Evolutionary conservation across 2,329 filamentous ascomycete genomes (phyloP).

Genomic region (Colletotrichum camelliae): DNA sequence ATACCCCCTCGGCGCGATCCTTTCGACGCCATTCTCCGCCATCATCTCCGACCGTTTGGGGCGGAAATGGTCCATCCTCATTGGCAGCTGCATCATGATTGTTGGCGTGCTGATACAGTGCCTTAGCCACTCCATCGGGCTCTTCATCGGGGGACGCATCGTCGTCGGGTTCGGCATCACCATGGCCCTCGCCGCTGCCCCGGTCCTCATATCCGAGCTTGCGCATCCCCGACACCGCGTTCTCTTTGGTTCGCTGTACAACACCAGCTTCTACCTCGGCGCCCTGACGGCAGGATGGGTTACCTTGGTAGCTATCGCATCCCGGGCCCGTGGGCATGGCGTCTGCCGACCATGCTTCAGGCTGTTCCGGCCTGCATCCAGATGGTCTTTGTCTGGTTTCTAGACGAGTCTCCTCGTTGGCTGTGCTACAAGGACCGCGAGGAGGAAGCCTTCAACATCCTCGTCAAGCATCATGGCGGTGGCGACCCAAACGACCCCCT

Average conservation of each 20-base stretch:
- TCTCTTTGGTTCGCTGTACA: constrained; percentile 34
- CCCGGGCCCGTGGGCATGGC: not conserved
- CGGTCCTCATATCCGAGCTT: constrained; percentile 37
- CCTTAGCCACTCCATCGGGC: constrained; percentile 26
- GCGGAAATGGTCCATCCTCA: constrained; percentile 39
- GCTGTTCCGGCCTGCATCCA: not conserved
- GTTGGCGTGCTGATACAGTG: constrained; percentile 36
- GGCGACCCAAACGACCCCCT: constrained; percentile 51
- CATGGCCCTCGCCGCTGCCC: constrained; percentile 33
- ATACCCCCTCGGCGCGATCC: constrained; percentile 43
- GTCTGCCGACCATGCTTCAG: not conserved
- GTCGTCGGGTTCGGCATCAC: constrained; percentile 36
- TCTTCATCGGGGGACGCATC: constrained; percentile 34
- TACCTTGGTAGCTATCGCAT: constrained; percentile 33
- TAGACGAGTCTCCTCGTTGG: constrained; percentile 36
- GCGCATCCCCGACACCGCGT: constrained; percentile 10
- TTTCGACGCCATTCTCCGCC: constrained; percentile 37
- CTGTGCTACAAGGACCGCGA: constrained; percentile 32
- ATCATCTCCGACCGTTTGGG: constrained; percentile 44
- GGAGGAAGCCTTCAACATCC: constrained; percentile 33
- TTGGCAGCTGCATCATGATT: constrained; percentile 36
- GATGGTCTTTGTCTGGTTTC: not conserved
- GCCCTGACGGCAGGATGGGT: constrained; percentile 41
- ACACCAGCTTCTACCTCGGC: constrained; percentile 38
- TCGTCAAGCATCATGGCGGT: constrained; percentile 54